These are phyloP conservation scores for Ceratobasidium sp. DNA, from an alignment of 1,284 basidiomycete genomes.

Conservation along the genomic window DNA sequence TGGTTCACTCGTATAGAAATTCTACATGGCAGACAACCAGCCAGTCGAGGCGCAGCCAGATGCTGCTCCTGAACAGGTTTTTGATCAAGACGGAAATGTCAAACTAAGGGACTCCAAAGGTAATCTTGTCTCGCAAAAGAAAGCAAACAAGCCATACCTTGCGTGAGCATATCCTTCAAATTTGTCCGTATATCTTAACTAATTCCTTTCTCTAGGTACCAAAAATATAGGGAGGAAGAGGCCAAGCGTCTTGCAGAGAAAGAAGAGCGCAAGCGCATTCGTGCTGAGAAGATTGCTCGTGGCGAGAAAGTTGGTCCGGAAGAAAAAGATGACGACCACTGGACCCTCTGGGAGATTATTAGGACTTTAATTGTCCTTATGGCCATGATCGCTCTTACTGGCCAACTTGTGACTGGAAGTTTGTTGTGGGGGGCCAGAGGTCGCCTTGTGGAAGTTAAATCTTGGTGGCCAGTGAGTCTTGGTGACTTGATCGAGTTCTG, in stretches of 20 bases:
- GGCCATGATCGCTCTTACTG: slow-evolving; percentile 63
- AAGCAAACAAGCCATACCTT: slow-evolving; percentile 81
- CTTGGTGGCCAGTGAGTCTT: slow-evolving; percentile 65
- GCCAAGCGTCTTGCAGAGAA: slow-evolving; percentile 68
- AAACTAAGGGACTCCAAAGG: slow-evolving; percentile 49
- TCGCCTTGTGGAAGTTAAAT: slow-evolving; percentile 63
- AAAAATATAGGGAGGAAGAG: slow-evolving; percentile 68
- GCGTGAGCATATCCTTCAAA: slow-evolving; percentile 60
- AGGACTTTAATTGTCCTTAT: slow-evolving; percentile 69
- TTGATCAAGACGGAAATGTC: slow-evolving; percentile 37
- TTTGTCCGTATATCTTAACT: neutral
- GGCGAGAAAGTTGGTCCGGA: slow-evolving; percentile 76
- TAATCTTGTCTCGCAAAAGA: slow-evolving; percentile 75
- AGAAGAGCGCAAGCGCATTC: slow-evolving; percentile 71
- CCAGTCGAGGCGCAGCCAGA: slow-evolving; percentile 14
- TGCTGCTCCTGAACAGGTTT: slow-evolving; percentile 22
- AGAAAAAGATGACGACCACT: slow-evolving; percentile 70
- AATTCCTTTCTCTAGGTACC: slow-evolving; percentile 59
- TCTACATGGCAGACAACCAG: slow-evolving; percentile 30
- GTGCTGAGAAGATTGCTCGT: slow-evolving; percentile 72
- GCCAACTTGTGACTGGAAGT: slow-evolving; percentile 82
- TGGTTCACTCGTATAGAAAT: neutral
- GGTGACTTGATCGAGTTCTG: slow-evolving; percentile 41
- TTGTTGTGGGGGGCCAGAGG: slow-evolving; percentile 79
- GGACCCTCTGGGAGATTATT: slow-evolving; percentile 58